A percentile compares a stretch with the other conserved stretches of the same genome.
Evolutionary conservation across 257 asterid species (phyloP).

Genomic region (Solanum sitiens): DNA sequence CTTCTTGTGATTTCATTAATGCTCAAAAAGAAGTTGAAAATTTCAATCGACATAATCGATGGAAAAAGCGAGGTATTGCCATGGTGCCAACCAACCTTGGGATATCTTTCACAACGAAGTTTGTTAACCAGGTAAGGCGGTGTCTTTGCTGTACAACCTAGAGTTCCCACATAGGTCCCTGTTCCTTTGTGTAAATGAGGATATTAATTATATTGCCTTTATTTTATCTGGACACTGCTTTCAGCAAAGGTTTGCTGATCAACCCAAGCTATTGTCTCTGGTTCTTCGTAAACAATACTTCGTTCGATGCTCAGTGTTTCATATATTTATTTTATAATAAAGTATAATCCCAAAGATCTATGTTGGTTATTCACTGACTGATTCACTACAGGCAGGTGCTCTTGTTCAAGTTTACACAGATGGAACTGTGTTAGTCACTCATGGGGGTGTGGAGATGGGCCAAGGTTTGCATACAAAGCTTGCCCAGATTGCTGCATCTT

Average conservation of each 20-base stretch:
- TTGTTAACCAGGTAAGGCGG: slow-evolving; percentile 80
- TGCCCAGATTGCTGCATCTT: slow-evolving; percentile 92
- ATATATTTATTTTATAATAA: not conserved
- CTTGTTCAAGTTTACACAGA: slow-evolving; percentile 95
- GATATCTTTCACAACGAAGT: slow-evolving; percentile 80
- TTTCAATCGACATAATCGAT: slow-evolving; percentile 64
- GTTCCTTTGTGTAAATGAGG: not conserved
- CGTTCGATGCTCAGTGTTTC: not conserved
- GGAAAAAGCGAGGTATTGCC: slow-evolving; percentile 89
- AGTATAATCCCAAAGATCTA: not conserved
- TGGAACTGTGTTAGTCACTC: slow-evolving; percentile 94
- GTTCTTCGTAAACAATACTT: not conserved
- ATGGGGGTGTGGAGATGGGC: slow-evolving; percentile 99
- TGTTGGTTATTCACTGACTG: not conserved
- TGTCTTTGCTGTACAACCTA: not conserved
- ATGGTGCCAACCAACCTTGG: slow-evolving; percentile 90
- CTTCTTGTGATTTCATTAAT: slow-evolving; percentile 34
- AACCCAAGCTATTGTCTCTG: not conserved
- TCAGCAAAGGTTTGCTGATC: not conserved
- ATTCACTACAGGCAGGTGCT: slow-evolving; percentile 71
- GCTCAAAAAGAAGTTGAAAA: slow-evolving; percentile 57
- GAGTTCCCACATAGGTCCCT: not conserved
- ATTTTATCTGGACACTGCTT: not conserved
- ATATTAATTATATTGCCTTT: not conserved
- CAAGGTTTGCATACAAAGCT: slow-evolving; percentile 97